These are phyloP conservation scores for Phaeosphaeriaceae sp. DNA, from an alignment of 2,329 filamentous ascomycete genomes.

Conservation along the genomic window DNA sequence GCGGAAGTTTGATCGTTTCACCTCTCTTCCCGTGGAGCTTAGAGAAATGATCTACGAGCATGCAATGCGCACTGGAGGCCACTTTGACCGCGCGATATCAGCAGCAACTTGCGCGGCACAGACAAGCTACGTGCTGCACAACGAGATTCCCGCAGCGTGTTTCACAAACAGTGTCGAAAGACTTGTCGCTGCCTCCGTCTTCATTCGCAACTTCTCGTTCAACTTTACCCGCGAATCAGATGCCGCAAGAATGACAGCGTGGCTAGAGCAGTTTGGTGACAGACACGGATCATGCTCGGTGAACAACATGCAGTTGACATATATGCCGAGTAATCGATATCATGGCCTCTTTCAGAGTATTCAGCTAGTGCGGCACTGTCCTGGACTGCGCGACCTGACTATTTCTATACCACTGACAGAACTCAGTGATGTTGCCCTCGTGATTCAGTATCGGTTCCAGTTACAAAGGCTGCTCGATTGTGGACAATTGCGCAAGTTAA, in stretches of 20 bases:
- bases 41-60: constrained; percentile 5
- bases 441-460: not conserved
- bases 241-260: not conserved
- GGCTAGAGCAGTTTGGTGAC: not conserved
- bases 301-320: not conserved
- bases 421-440: not conserved
- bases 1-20: not conserved
- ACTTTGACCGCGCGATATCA: not conserved
- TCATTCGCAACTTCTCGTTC: not conserved
- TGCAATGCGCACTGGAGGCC: not conserved
- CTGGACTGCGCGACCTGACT: not conserved
- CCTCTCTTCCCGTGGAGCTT: not conserved
- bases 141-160: not conserved
- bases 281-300: not conserved
- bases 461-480: not conserved
- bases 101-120: not conserved
- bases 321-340: not conserved
- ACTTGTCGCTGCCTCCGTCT: not conserved
- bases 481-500: not conserved
- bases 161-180: not conserved
- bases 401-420: not conserved
- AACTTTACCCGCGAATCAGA: not conserved
- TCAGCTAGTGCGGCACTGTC: not conserved
- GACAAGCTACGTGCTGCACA: not conserved
- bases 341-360: not conserved